A percentile compares a stretch with the other conserved stretches of the same genome.
These are phyloP conservation scores for Galeopsis tetrahit DNA, from an alignment of 257 asterid species.

Conservation along the genomic window DNA sequence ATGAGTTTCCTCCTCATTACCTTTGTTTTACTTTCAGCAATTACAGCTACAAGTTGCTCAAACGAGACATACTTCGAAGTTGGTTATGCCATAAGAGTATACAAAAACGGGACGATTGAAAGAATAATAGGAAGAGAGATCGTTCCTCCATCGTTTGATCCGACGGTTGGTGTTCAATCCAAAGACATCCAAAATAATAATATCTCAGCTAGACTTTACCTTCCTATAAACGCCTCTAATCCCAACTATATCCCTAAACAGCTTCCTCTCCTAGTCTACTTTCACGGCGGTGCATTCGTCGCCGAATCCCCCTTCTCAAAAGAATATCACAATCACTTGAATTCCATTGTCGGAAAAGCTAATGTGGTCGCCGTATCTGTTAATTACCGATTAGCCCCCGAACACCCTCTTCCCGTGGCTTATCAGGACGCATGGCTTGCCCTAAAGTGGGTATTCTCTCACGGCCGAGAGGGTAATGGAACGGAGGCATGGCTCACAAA, in stretches of 20 bases:
- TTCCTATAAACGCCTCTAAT: conserved; percentile 36
- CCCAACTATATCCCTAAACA: not conserved
- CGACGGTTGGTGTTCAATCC: conserved; percentile 42
- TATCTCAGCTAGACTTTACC: conserved; percentile 53
- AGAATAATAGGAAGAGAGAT: conserved; percentile 39
- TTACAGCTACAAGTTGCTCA: conserved; percentile 20
- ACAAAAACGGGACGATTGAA: conserved; percentile 51
- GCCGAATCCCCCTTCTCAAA: conserved; percentile 53
- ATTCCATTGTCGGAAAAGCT: conserved; percentile 47
- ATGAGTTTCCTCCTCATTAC: no score
- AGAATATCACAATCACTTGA: conserved; percentile 40
- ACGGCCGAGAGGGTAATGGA: conserved; percentile 33
- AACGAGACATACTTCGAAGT: conserved; percentile 44
- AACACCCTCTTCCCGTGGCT: conserved; percentile 57
- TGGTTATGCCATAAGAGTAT: conserved; percentile 21
- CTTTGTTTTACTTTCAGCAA: not conserved
- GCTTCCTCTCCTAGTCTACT: conserved; percentile 59
- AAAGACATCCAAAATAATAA: conserved; percentile 43
- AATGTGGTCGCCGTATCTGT: conserved; percentile 53
- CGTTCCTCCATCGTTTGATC: conserved; percentile 42
- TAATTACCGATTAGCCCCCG: conserved; percentile 70
- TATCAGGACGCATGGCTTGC: conserved; percentile 65
- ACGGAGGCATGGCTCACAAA: conserved; percentile 50
- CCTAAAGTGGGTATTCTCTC: conserved; percentile 63
- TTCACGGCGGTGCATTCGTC: conserved; percentile 69